Base-by-base conservation (phyloP, 2,329 filamentous ascomycete species). In the Claviceps fusiformis region DNA sequence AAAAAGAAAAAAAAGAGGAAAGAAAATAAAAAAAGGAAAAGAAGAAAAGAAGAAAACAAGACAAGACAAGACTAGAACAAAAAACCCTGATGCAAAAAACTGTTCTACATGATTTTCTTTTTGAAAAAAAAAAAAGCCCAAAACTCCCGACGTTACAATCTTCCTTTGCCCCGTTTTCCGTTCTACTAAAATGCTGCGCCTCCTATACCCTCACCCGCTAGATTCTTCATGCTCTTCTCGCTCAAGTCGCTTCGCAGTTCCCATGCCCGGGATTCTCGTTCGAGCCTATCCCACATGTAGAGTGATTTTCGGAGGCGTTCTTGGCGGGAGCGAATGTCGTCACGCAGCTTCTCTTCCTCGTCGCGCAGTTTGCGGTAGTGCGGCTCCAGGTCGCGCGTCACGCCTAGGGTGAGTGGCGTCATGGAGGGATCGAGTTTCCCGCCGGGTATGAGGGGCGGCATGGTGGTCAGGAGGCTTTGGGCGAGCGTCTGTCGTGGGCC, bases 341-440 rank as follows among this genome's bases (percentile, higher is more conserved):
- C 73, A 1, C 80, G 72, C 41, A 81, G 61, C 58, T 75, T 75
- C 63, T 82, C 79, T 62, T 82, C 80, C 49, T 83, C 80, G 44
- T 81, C 79, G 56, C 72, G 73, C 11, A 82, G 70, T 56, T 77
- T 77, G 39, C 72, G 70, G 59, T 73, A 75, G 63, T 80, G 77
- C n/a, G 72, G 64, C 58, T 80, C 77, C 17, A 80, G 66, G 47
- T 82, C 79, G 11, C 75, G 73, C 37, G 74, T 71, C 29, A 81
- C 74, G 17, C 78, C 76, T 0, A 68, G 55, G 4, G 71, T 70
- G 46, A 77, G 60, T 2, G 76, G 70, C 1, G 71, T 63, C 61
- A 75, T 68, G 19, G 69, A 64, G 1, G 75, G 71, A 57, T 81
- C 78, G 24, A 78, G 63, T 59, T 79, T 80, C 33, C 80, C 80